phyloP scores from a whole-genome alignment of 148 eudicot species.

The Pouteria glomerata region DNA sequence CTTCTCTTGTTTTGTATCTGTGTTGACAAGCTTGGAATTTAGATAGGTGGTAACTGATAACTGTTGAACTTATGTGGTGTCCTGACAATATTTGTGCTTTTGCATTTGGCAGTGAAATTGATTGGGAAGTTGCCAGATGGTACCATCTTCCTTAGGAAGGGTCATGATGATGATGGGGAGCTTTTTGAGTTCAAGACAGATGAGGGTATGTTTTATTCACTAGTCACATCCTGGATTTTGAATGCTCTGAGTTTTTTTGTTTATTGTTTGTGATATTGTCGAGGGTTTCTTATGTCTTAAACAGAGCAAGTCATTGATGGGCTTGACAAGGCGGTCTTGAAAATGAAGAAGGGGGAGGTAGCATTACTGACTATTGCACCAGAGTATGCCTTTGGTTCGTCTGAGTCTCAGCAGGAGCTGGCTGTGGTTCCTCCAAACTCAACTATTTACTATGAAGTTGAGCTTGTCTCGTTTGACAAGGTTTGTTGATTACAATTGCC shows the following conservation, averaged over 20 bases:
- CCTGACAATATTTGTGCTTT: conserved; percentile 2
- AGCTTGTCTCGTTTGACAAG: conserved; percentile 84
- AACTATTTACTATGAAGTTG: conserved; percentile 60
- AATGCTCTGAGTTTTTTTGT: not conserved
- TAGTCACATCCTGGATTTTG: not conserved
- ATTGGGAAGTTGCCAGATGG: conserved; percentile 89
- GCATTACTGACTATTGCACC: conserved; percentile 68
- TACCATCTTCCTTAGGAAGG: conserved; percentile 68
- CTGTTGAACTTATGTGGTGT: not conserved
- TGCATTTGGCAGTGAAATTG: conserved; percentile 64
- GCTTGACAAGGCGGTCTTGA: conserved; percentile 66
- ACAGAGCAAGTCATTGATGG: conserved; percentile 96
- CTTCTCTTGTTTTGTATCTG: not conserved
- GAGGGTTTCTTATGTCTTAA: not conserved
- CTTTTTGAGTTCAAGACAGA: conserved; percentile 84
- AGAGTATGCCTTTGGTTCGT: conserved; percentile 79
- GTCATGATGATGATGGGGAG: conserved; percentile 56
- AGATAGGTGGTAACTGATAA: too few species aligned
- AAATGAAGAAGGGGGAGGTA: conserved; percentile 91
- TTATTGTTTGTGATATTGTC: not conserved
- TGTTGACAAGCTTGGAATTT: not conserved
- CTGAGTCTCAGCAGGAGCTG: conserved; percentile 74
- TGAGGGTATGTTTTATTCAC: conserved; percentile 53
- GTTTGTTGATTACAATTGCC: conserved; percentile 24
- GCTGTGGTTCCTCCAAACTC: conserved; percentile 85